Percentiles rank a stretch among this genome's conserved stretches.
These are phyloP conservation scores for Scutellaria barbata DNA, from an alignment of 257 asterid genomes.

Conservation along the genomic window DNA sequence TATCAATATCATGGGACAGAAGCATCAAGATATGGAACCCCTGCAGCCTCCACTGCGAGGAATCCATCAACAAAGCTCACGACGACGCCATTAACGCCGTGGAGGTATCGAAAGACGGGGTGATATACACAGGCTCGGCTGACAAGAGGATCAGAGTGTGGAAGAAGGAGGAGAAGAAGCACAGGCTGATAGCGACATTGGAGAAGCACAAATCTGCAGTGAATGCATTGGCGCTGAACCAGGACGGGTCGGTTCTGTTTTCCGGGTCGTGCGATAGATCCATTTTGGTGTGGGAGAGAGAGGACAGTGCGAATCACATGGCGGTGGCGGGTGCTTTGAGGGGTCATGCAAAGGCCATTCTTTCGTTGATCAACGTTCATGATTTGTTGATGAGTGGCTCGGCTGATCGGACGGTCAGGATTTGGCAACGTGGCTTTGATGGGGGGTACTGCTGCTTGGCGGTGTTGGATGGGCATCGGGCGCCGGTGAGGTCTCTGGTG, in stretches of 20 bases:
- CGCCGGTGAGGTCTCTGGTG: constrained; percentile 80
- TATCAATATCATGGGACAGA: constrained; percentile 80
- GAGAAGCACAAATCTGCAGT: constrained; percentile 86
- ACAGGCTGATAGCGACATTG: constrained; percentile 53
- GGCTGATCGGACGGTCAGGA: constrained; percentile 85
- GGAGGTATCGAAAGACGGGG: constrained; percentile 49
- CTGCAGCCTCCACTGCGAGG: constrained; percentile 43
- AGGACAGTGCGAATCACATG: constrained; percentile 79
- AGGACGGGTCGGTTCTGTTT: constrained; percentile 67
- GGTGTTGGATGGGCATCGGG: constrained; percentile 70
- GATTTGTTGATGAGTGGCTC: constrained; percentile 83
- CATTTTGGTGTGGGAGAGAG: constrained; percentile 93
- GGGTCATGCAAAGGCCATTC: constrained; percentile 70
- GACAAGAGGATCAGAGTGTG: constrained; percentile 70
- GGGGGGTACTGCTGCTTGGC: constrained; percentile 69
- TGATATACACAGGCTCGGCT: constrained; percentile 81
- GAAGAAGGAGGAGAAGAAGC: constrained; percentile 56
- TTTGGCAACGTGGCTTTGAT: constrained; percentile 65
- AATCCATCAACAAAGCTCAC: constrained; percentile 66
- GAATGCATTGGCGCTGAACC: constrained; percentile 66
- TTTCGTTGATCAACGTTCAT: constrained; percentile 59
- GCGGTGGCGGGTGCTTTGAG: constrained; percentile 78
- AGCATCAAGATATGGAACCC: constrained; percentile 67
- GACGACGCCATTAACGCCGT: constrained; percentile 91
- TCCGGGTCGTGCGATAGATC: constrained; percentile 91